Evolutionary conservation across 495 filamentous ascomycete species (phyloP), one percentile per base, ranked within the genome.

Genomic region (Choiromyces venosus): DNA sequence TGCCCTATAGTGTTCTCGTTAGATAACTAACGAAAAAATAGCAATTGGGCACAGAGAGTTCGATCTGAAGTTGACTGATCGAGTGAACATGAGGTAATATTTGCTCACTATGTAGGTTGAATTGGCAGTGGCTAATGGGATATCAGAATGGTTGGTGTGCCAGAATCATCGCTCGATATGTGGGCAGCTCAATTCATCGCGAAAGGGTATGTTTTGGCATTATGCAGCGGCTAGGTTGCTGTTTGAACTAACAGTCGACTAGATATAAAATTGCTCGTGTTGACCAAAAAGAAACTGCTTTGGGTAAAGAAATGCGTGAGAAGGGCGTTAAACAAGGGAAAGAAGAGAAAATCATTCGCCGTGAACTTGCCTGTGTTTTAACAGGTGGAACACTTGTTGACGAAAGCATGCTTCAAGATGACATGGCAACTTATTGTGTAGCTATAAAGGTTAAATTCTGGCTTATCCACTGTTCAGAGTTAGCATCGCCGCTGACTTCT

Each of bases 281-380:
- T 38, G 95, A 98, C 82, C 96, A 99, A 83, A 90, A 91, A 82
- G 96, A 99, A 83, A 94, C 93, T 25, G 95, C 95, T 0, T 84
- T 99, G 7, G 94, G 91, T 39, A 99, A 99, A 81, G 95, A 98
- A 82, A 98, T 99, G 96, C 91, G 96, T 2, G 96, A 99, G 61
- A 82, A 82, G 70, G 83, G 86, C 66, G 82, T 79, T 21, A 86
- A 87, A 61, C 84, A 85, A 73, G 85, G 86, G 56, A 93, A 91
- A 76, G 87, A 88, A 38, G 93, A 96, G 77, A 98, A 97, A 83
- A 89, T 99, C 75, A 99, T 99, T 76, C 89, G 87, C 70, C 87
- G 96, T 78, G 94, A 99, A 83, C 86, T 99, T 37, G 88, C 93
- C 10, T 94, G 91, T 79, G 93, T 99, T 44, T 86, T 98, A 21